Evolutionary conservation across 164 flowering plant species (phyloP).

Genomic region (Liriodendron chinense): DNA sequence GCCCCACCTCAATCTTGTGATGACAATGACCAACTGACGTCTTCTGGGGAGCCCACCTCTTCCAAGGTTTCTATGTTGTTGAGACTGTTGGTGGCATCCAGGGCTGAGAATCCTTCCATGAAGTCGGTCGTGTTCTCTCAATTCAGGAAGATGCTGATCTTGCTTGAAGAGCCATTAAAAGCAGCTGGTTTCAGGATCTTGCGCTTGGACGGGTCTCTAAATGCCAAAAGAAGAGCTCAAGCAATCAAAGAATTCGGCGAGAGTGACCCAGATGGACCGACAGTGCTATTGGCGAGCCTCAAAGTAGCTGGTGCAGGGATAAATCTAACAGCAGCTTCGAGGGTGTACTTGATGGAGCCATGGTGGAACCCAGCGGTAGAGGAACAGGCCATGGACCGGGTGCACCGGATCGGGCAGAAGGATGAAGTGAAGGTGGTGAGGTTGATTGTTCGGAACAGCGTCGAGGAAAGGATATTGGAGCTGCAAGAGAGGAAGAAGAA

Average conservation of each 20-base stretch:
- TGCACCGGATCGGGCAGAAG: constrained; percentile 86
- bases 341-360: constrained; percentile 83
- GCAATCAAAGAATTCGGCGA: constrained; percentile 59
- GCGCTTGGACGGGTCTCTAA: constrained; percentile 81
- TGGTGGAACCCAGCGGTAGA: constrained; percentile 99
- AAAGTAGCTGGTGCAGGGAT: constrained; percentile 80
- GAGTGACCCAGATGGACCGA: constrained; percentile 36
- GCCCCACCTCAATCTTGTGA: constrained; percentile 57
- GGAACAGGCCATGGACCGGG: constrained; percentile 95
- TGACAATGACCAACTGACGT: constrained; percentile 4
- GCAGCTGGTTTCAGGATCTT: constrained; percentile 65
- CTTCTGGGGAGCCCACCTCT: constrained; percentile 28
- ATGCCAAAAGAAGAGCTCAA: constrained; percentile 56
- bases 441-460: constrained; percentile 62
- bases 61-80: constrained; percentile 71
- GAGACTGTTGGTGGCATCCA: constrained; percentile 46
- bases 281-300: constrained; percentile 74
- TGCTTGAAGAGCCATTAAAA: constrained; percentile 71
- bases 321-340: constrained; percentile 79
- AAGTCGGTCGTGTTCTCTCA: constrained; percentile 90
- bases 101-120: constrained; percentile 36
- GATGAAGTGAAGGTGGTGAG: constrained; percentile 75
- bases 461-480: constrained; percentile 79
- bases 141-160: constrained; percentile 70
- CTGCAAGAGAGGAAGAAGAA: constrained; percentile 76